These are phyloP conservation scores for Phanerodontia chrysosporium DNA, from an alignment of 768 basidiomycete genomes.

Conservation along the genomic window DNA sequence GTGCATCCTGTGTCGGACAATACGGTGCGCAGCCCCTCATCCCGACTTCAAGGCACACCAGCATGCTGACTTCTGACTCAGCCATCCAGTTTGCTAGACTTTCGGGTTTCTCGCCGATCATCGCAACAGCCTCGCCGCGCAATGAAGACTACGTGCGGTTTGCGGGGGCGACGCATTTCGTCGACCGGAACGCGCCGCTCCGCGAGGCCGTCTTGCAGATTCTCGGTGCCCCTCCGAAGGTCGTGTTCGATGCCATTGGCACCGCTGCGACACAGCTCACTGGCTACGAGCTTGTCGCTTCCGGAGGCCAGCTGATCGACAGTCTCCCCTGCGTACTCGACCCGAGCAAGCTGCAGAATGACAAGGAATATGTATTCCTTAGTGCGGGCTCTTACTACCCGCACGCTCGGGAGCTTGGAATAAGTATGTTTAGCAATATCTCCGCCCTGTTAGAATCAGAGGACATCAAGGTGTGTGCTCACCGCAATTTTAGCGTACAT, in stretches of 20 bases:
- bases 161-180: constrained; percentile 26
- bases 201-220: constrained; percentile 2
- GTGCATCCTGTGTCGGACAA: constrained; percentile 23
- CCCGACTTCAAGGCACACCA: constrained; percentile 11
- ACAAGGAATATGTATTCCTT: constrained; percentile 25
- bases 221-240: constrained; percentile 17
- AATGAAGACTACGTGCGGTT: constrained; percentile 21
- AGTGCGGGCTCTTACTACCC: not conserved
- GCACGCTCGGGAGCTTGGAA: not conserved
- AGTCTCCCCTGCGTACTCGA: constrained; percentile 10
- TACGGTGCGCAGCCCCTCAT: constrained; percentile 15
- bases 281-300: constrained; percentile 20
- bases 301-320: constrained; percentile 18
- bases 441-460: constrained; percentile 8
- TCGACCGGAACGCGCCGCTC: constrained; percentile 17
- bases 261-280: constrained; percentile 18
- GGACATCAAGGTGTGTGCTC: constrained; percentile 12
- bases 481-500: not conserved
- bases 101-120: constrained; percentile 28
- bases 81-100: constrained; percentile 21
- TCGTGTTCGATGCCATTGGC: constrained; percentile 23
- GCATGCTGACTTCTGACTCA: constrained; percentile 10
- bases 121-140: constrained; percentile 24
- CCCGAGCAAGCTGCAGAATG: constrained; percentile 26
- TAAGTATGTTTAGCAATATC: not conserved